phyloP scores from a whole-genome alignment of 2,329 filamentous ascomycete genomes.

The Cryphonectria parasitica region DNA sequence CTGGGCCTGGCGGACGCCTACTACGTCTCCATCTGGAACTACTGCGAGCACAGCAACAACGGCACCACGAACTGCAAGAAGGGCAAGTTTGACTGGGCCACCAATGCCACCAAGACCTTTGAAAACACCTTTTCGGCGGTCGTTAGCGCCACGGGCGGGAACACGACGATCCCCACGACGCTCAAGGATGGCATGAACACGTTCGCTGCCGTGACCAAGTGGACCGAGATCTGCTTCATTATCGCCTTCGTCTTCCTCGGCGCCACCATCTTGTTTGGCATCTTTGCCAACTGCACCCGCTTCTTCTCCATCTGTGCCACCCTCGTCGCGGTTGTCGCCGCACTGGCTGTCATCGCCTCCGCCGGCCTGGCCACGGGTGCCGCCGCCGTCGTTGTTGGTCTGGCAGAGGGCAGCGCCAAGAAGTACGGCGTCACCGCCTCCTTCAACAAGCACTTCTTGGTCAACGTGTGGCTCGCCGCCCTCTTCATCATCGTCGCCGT shows the following conservation, averaged over 20 bases:
- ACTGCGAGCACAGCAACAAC: slow-evolving; percentile 69
- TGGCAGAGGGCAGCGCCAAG: slow-evolving; percentile 68
- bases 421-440: slow-evolving; percentile 70
- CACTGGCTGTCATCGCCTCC: slow-evolving; percentile 61
- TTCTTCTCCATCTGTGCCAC: slow-evolving; percentile 80
- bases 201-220: slow-evolving; percentile 76
- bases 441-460: slow-evolving; percentile 72
- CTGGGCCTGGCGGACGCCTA: slow-evolving; percentile 76
- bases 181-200: slow-evolving; percentile 69
- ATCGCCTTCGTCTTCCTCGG: slow-evolving; percentile 72
- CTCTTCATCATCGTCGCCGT: slow-evolving; percentile 75
- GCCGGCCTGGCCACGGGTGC: slow-evolving; percentile 76
- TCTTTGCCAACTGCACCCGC: slow-evolving; percentile 82
- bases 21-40: slow-evolving; percentile 83
- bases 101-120: slow-evolving; percentile 70
- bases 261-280: slow-evolving; percentile 74
- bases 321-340: slow-evolving; percentile 57
- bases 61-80: slow-evolving; percentile 69
- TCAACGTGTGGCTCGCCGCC: slow-evolving; percentile 76
- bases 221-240: slow-evolving; percentile 82
- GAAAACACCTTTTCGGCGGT: slow-evolving; percentile 57
- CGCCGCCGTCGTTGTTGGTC: slow-evolving; percentile 69
- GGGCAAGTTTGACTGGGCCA: slow-evolving; percentile 76
- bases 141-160: slow-evolving; percentile 50
- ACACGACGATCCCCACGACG: slow-evolving; percentile 68